Evolutionary conservation across 129 eudicot species (phyloP).

Genomic region (Flaveria linearis): DNA sequence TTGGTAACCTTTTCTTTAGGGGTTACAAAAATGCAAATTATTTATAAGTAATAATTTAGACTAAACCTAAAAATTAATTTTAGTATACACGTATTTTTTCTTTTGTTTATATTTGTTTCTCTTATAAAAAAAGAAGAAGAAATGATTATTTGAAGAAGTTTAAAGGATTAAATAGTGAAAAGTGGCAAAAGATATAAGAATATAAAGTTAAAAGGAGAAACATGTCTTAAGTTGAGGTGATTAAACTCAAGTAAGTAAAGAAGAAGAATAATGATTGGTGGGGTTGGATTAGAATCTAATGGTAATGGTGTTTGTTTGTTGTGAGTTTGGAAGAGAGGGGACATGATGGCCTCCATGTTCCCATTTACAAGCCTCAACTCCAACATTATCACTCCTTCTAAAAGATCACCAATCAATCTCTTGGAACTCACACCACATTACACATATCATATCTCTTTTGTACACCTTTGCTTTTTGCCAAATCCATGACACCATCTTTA

Average conservation of each 20-base stretch:
- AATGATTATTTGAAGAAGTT: constrained; percentile 23
- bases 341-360: constrained; percentile 94
- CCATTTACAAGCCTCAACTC: constrained; percentile 54
- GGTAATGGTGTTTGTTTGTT: constrained; percentile 39
- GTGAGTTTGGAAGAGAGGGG: constrained; percentile 64
- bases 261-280: constrained; percentile 35
- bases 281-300: constrained; percentile 41
- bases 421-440: constrained; percentile 46
- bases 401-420: constrained; percentile 53
- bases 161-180: constrained; percentile 6
- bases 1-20: too few species aligned
- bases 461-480: constrained; percentile 34
- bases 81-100: too few species aligned
- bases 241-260: constrained; percentile 27
- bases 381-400: constrained; percentile 49
- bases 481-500: constrained; percentile 57
- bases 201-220: constrained; percentile 26
- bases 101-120: not conserved
- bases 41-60: too few species aligned
- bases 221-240: constrained; percentile 34
- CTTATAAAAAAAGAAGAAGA: not conserved
- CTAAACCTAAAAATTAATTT: too few species aligned
- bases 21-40: too few species aligned
- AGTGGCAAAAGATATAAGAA: constrained; percentile 4
- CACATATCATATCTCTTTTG: constrained; percentile 23